Conservation (phyloP, 2,329 filamentous ascomycete species). For the Botrytis galanthina region DNA sequence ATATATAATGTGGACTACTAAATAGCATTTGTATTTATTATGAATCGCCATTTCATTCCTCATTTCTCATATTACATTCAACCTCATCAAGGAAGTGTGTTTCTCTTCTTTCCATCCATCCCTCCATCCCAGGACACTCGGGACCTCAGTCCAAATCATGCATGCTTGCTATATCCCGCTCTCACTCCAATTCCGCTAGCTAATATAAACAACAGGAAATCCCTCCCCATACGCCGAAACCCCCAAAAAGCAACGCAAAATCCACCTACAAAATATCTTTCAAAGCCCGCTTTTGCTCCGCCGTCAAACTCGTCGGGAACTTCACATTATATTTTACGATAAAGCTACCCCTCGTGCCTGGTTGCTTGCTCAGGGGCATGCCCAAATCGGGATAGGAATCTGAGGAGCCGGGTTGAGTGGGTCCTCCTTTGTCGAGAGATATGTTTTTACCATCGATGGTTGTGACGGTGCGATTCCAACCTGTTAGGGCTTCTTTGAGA, state of each 20-base stretch:
- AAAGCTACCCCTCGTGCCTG: slow-evolving; percentile 79
- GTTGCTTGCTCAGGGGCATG: slow-evolving; percentile 94
- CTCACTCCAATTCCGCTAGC: not conserved
- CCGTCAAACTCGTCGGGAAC: slow-evolving; percentile 77
- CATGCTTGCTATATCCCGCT: not conserved
- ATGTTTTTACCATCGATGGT: slow-evolving; percentile 93
- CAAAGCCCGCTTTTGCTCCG: slow-evolving; percentile 75
- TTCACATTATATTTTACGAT: slow-evolving; percentile 88
- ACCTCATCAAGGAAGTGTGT: not conserved
- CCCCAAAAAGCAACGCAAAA: not conserved
- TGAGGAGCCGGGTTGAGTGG: slow-evolving; percentile 78
- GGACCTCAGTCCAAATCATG: not conserved
- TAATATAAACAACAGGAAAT: not conserved
- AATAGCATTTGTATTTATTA: not conserved
- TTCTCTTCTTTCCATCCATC: not conserved
- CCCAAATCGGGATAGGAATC: slow-evolving; percentile 83
- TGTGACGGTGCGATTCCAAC: slow-evolving; percentile 86
- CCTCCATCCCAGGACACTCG: not conserved
- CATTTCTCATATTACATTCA: not conserved
- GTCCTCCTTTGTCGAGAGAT: slow-evolving; percentile 73
- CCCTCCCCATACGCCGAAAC: not conserved
- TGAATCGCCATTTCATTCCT: not conserved
- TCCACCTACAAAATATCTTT: slow-evolving; percentile 66
- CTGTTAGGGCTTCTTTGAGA: slow-evolving; percentile 90
- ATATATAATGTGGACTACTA: not conserved